Conservation (phyloP, 768 basidiomycete species). For the Calocybe indica region DNA sequence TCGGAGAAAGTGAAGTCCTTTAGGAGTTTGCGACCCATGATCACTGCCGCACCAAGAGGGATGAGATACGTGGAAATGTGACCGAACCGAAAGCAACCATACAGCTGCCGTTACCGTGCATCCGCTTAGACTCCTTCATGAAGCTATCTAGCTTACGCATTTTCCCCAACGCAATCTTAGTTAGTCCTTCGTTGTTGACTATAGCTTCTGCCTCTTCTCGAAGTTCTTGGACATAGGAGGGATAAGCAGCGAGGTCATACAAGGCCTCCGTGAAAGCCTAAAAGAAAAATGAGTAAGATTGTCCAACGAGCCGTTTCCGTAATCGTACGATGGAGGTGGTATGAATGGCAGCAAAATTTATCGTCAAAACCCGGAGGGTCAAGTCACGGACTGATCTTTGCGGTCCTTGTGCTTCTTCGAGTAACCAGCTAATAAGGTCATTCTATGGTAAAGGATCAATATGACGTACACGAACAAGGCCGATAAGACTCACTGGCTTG, state of each 20-base stretch:
- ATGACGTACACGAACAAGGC: background rate
- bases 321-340: slow-evolving; percentile 17
- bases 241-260: slow-evolving; percentile 18
- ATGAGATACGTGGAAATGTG: background rate
- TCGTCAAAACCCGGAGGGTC: slow-evolving; percentile 13
- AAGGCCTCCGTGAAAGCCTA: slow-evolving; percentile 18
- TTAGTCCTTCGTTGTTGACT: slow-evolving; percentile 23
- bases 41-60: slow-evolving; percentile 1
- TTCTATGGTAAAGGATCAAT: slow-evolving; percentile 9
- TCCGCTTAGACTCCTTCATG: slow-evolving; percentile 31
- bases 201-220: slow-evolving; percentile 31
- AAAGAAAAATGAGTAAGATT: background rate
- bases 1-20: slow-evolving; percentile 38
- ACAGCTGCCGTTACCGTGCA: slow-evolving; percentile 22
- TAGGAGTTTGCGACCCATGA: slow-evolving; percentile 23
- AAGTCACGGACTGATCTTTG: slow-evolving; percentile 14
- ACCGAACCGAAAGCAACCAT: background rate
- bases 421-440: slow-evolving; percentile 23
- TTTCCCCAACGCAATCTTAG: slow-evolving; percentile 22
- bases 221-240: slow-evolving; percentile 18
- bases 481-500: slow-evolving; percentile 19
- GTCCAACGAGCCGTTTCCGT: background rate
- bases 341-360: slow-evolving; percentile 26
- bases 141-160: slow-evolving; percentile 39
- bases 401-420: slow-evolving; percentile 17